Conservation (phyloP, 1,284 basidiomycete species). For the Papiliotrema flavescens region DNA sequence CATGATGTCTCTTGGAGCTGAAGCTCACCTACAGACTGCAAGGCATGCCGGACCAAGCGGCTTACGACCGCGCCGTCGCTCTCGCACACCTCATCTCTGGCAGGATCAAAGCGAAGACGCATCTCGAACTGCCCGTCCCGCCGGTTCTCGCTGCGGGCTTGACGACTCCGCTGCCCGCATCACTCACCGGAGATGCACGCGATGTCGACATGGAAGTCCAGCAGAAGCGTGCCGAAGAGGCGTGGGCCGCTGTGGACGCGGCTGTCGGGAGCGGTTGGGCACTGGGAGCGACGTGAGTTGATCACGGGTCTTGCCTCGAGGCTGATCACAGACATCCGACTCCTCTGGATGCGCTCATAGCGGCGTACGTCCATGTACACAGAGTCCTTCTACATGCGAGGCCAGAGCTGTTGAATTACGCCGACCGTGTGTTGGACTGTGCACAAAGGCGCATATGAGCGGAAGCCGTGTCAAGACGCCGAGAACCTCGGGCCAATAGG, state of each 20-base stretch:
- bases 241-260: constrained; percentile 23
- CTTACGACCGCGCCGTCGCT: constrained; percentile 38
- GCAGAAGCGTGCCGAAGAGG: constrained; percentile 24
- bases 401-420: neutral
- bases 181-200: constrained; percentile 36
- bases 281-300: constrained; percentile 31
- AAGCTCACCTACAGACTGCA: constrained; percentile 21
- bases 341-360: constrained; percentile 45
- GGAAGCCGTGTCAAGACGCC: too few species aligned
- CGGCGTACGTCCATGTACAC: constrained; percentile 23
- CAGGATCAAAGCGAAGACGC: constrained; percentile 20
- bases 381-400: too few species aligned
- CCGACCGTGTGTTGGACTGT: constrained; percentile 10
- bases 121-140: constrained; percentile 26
- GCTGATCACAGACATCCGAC: constrained; percentile 27
- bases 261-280: constrained; percentile 27
- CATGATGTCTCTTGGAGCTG: neutral
- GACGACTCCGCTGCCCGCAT: constrained; percentile 38
- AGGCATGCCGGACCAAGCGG: constrained; percentile 34
- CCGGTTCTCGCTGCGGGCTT: constrained; percentile 37
- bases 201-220: constrained; percentile 20
- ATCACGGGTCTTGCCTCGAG: too few species aligned
- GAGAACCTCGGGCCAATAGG: too few species aligned
- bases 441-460: too few species aligned
- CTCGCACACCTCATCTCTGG: constrained; percentile 33